Base-by-base conservation (phyloP, 495 filamentous ascomycete species). In the Penicillium coprophilum region DNA sequence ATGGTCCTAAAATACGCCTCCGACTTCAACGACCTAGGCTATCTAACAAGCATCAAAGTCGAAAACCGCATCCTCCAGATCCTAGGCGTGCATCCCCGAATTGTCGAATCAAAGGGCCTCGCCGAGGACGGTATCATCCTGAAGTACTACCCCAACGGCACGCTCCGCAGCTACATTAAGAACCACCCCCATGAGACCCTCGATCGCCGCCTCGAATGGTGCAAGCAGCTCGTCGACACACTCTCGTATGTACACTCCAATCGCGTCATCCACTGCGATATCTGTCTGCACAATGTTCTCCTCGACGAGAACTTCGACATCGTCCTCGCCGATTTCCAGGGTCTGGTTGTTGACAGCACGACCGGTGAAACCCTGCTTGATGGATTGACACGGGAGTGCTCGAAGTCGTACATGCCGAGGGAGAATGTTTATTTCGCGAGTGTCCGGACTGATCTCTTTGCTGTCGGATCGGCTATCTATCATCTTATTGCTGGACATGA, bases 391-490 rank as follows among this genome's bases (percentile, higher is more conserved):
- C 51, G 46, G 17, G 66, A 67, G 47, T 48, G 41, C 10, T 24
- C 55, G 2, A 69, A 65, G 50, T 56, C 56, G 15, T 67, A 17
- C 30, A 52, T 69, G 50, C 66, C 64, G 4, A 53, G 64, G 8
- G 3, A 12, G 9, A 5, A 60, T 31, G 30, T 17, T n/a, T 50
- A 56, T 15, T 11, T 53, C 21, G 53, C 56, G 19, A 34, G 49
- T 47, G n/a, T 31, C 8, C 56, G 46, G 17, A 68, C 63, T 17
- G 63, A 68, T 57, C 45, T 66, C 10, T 66, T 68, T 36, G 63
- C 65, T n/a, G 39, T 66, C 13, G 65, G 65, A 10, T 55, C 62
- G 44, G 49, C 56, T 1, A 59, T 67, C 15, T 67, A 67, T 36
- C 54, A 51, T 31, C 56, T 66, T 17, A 54, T 65, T 12, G 32